Percentiles rank a stretch among this genome's conserved stretches.
Conservation (phyloP, 2,329 filamentous ascomycete genomes). For the Stagonosporopsis tanaceti region DNA sequence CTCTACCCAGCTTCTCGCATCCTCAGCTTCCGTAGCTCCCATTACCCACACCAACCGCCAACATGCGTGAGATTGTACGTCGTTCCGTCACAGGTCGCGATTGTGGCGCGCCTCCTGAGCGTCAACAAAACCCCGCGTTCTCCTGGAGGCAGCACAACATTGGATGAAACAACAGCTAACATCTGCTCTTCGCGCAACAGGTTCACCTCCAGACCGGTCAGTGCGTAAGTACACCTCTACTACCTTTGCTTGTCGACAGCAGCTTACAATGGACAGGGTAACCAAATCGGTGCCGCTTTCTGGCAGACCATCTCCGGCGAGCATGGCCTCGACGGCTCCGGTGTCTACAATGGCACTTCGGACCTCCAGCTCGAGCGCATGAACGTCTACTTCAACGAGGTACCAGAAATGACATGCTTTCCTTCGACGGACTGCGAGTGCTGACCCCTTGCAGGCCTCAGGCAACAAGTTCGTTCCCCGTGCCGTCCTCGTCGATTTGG, state of each 20-base stretch:
- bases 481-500: constrained; percentile 98
- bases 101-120: constrained; percentile 51
- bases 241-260: constrained; percentile 21
- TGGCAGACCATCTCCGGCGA: constrained; percentile 74
- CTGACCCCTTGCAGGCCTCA: constrained; percentile 70
- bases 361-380: constrained; percentile 99
- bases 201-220: constrained; percentile 99
- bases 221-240: constrained; percentile 74
- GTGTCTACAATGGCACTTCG: constrained; percentile 97
- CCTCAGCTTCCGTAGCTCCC: constrained; percentile 41
- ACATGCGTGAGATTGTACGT: constrained; percentile 76
- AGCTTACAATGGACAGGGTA: constrained; percentile 72
- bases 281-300: constrained; percentile 99
- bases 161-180: constrained; percentile 64
- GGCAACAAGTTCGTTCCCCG: constrained; percentile 99
- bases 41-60: constrained; percentile 48
- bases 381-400: constrained; percentile 99
- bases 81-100: constrained; percentile 22
- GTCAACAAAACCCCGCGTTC: constrained; percentile 49
- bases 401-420: constrained; percentile 51
- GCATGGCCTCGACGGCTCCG: constrained; percentile 97
- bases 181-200: constrained; percentile 63
- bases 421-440: constrained; percentile 18
- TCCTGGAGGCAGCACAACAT: constrained; percentile 51
- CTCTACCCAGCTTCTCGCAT: constrained; percentile 40